Evolutionary conservation across 2,329 filamentous ascomycete genomes (phyloP).

Genomic region (Epichloe brachyelytri): DNA sequence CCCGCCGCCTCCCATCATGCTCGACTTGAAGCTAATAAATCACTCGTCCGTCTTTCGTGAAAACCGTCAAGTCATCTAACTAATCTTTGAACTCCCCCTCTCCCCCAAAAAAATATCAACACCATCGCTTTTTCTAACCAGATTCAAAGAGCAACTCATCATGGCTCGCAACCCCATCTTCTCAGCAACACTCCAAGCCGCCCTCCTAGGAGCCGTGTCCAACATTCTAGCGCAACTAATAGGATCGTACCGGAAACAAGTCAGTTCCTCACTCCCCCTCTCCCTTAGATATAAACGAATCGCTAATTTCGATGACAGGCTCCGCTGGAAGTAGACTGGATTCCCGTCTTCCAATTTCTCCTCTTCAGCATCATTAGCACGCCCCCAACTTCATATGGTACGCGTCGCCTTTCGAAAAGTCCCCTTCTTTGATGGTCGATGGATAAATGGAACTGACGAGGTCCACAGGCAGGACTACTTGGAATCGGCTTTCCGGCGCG

Average conservation of each 20-base stretch:
- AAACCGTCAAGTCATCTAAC: background rate
- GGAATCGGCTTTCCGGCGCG: constrained; percentile 57
- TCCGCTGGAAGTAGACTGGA: constrained; percentile 38
- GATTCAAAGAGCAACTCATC: background rate
- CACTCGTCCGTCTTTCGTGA: background rate
- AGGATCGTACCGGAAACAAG: constrained; percentile 45
- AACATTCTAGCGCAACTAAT: constrained; percentile 64
- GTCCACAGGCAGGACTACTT: constrained; percentile 58
- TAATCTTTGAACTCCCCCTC: too few relatives aligned
- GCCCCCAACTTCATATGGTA: constrained; percentile 79
- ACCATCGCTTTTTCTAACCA: too few relatives aligned
- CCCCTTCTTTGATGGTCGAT: too few relatives aligned
- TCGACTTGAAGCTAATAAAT: too few relatives aligned
- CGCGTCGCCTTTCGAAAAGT: constrained; percentile 10
- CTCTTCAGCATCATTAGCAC: constrained; percentile 60
- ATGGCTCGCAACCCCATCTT: constrained; percentile 36
- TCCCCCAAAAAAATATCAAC: too few relatives aligned
- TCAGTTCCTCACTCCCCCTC: constrained; percentile 22
- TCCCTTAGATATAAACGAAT: background rate
- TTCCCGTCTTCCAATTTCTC: constrained; percentile 63
- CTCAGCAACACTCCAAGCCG: constrained; percentile 51
- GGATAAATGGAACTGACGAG: background rate
- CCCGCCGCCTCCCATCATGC: background rate
- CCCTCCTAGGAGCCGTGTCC: constrained; percentile 50
- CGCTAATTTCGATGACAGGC: background rate